Base-by-base conservation (phyloP, 345 rosid species). In the Bruguiera parviflora region DNA sequence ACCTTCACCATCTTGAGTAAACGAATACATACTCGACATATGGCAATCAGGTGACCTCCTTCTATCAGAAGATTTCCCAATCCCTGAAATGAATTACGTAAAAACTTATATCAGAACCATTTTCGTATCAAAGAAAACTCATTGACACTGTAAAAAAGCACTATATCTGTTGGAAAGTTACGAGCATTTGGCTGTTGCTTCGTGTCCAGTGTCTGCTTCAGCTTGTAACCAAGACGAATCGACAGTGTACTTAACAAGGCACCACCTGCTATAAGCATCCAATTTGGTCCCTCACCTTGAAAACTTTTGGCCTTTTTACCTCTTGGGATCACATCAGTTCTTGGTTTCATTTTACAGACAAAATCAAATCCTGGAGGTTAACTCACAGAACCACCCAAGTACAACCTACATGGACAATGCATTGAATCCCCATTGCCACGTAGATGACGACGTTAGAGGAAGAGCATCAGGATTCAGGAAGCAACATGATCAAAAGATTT, bases 161-260 rank as follows among this genome's bases (percentile, higher is more conserved):
- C 5, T 29, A 65, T 61, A 87, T 84, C 80, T 80, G 81, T 83
- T 7, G 62, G 66, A 69, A 69, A 79, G 76, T 51, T 77, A 75
- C 84, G 65, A 71, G 78, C 82, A 78, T 82, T 73, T 22, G 72
- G 66, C 61, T 62, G 85, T 66, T 84, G 89, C 85, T 67, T 95
- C 6, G 81, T 61, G 74, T 88, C 96, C 31, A 83, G 57, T 11
- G 81, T 75, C 81, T 87, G 98, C 86, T 83, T 95, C 76, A 95
- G 79, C 85, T 86, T 92, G 87, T 72, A 92, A 69, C 96, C 98
- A 65, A 95, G 85, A 55, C 89, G 99, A 80, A 95, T 76, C 19
- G 99, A 87, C 76, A 95, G 72, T 8, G 99, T 92, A 83, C 96
- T 92, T 75, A 95, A 80, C 78, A 95, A 88, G 73, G 99, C 96